These are phyloP conservation scores for Stephania cephalantha DNA, from an alignment of 164 flowering plant species.

Conservation along the genomic window DNA sequence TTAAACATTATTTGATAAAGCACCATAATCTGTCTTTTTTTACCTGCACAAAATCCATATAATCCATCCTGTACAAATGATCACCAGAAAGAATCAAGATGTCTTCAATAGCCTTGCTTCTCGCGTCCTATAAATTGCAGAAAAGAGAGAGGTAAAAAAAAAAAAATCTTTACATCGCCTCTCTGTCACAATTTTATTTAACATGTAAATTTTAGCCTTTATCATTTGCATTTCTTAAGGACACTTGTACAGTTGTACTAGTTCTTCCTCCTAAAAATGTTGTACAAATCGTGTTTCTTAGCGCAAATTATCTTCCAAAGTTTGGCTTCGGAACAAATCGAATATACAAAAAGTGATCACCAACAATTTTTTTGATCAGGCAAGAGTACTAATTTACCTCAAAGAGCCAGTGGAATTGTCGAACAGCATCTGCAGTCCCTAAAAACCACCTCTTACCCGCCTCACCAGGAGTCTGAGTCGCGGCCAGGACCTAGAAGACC, in stretches of 20 bases:
- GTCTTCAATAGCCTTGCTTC: conserved; percentile 80
- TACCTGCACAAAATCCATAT: conserved; percentile 91
- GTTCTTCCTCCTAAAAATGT: not conserved
- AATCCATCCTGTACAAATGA: conserved; percentile 93
- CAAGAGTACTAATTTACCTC: conserved; percentile 47
- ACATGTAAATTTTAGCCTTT: too few species aligned
- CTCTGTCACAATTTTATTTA: too few species aligned
- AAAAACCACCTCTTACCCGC: conserved; percentile 82
- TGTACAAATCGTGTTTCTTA: too few species aligned
- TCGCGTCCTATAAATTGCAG: conserved; percentile 50
- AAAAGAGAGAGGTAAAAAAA: not conserved
- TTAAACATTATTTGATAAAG: not conserved
- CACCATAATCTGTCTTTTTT: not conserved
- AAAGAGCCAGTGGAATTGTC: conserved; percentile 95
- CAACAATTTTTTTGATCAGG: not conserved
- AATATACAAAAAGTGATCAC: not conserved
- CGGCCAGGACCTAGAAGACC: conserved; percentile 66
- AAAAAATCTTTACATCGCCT: not conserved
- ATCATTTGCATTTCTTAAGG: not conserved
- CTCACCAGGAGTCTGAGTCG: conserved; percentile 94
- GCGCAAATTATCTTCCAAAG: not conserved
- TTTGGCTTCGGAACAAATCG: not conserved
- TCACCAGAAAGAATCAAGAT: conserved; percentile 92
- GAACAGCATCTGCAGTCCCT: conserved; percentile 96
- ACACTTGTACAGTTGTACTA: not conserved